These are phyloP conservation scores for Geotrichum cucujoidarum DNA, from an alignment of 1,139 yeast species.

Conservation along the genomic window DNA sequence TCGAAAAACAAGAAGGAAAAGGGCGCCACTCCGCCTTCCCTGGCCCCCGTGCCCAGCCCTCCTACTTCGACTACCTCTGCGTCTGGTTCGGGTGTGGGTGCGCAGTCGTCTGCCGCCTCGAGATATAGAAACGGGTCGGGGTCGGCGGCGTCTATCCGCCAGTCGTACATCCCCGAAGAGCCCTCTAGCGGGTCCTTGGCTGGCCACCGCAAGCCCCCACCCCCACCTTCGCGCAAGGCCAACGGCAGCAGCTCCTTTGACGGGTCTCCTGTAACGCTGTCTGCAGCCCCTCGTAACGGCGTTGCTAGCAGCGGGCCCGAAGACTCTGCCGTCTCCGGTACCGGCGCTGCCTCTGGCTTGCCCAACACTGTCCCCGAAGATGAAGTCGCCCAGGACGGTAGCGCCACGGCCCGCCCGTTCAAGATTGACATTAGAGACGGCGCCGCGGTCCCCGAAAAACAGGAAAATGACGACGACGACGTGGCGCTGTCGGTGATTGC, in stretches of 20 bases:
- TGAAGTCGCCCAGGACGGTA: constrained; percentile 20
- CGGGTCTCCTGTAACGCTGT: constrained; percentile 9
- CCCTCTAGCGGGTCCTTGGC: background rate
- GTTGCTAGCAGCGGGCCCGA: constrained; percentile 13
- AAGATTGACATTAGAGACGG: constrained; percentile 32
- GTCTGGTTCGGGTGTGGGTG: no score
- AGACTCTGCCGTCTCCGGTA: constrained; percentile 18
- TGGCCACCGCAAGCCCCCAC: constrained; percentile 42
- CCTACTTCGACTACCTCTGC: constrained; percentile 1
- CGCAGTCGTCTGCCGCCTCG: constrained; percentile 2
- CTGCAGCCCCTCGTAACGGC: constrained; percentile 16
- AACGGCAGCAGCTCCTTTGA: constrained; percentile 16
- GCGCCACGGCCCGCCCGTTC: constrained; percentile 24
- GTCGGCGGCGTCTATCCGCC: background rate
- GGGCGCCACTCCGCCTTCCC: background rate
- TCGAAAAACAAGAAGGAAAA: constrained; percentile 42
- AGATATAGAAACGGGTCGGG: constrained; percentile 5
- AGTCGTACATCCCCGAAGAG: constrained; percentile 1
- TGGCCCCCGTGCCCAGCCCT: constrained; percentile 9
- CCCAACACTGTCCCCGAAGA: constrained; percentile 22
- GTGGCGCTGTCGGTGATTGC: constrained; percentile 34
- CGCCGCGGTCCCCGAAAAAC: constrained; percentile 36
- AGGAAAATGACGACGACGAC: constrained; percentile 30
- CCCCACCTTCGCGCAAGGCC: constrained; percentile 68
- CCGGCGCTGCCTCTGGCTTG: no score